These are phyloP conservation scores for Delphinella strobiligena DNA, from an alignment of 2,329 filamentous ascomycete species.

Conservation along the genomic window DNA sequence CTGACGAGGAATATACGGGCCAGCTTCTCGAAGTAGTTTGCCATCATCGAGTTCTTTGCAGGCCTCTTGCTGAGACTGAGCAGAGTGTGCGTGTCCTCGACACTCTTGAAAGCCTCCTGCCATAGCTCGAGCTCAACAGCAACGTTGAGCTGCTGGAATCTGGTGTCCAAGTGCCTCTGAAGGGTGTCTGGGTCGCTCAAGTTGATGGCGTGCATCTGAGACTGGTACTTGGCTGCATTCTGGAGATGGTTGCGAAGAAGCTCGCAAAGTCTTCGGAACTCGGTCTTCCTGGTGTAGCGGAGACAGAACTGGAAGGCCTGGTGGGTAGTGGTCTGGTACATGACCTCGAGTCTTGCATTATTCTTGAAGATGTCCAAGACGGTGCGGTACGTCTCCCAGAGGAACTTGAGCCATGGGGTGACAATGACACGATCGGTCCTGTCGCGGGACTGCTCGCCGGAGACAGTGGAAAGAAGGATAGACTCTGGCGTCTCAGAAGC, in stretches of 20 bases:
- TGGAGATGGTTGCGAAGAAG: conserved; percentile 96
- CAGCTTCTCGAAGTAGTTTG: conserved; percentile 99
- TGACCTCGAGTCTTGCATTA: conserved; percentile 91
- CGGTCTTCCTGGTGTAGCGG: conserved; percentile 96
- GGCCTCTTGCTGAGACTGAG: conserved; percentile 96
- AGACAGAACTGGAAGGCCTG: conserved; percentile 98
- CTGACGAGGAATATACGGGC: conserved; percentile 97
- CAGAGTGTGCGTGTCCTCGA: conserved; percentile 96
- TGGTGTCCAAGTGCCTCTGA: conserved; percentile 92
- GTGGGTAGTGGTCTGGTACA: conserved; percentile 96
- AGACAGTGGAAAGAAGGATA: conserved; percentile 93
- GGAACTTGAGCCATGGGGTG: conserved; percentile 97
- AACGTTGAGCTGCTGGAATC: conserved; percentile 96
- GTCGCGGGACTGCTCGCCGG: conserved; percentile 93
- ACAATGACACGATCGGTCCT: conserved; percentile 96
- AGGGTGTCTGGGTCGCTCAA: conserved; percentile 93
- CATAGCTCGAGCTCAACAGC: conserved; percentile 95
- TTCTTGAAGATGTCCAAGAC: conserved; percentile 98
- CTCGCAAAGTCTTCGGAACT: conserved; percentile 97
- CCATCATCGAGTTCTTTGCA: conserved; percentile 99
- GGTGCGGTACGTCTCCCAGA: conserved; percentile 98
- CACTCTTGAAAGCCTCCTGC: conserved; percentile 98
- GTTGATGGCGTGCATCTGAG: conserved; percentile 99
- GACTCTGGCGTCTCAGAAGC: conserved; percentile 96
- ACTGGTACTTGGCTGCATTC: conserved; percentile 97